Evolutionary conservation across 148 eudicot genomes (phyloP), one percentile per base, ranked within the genome.

Genomic region (Vaccinium darrowii): DNA sequence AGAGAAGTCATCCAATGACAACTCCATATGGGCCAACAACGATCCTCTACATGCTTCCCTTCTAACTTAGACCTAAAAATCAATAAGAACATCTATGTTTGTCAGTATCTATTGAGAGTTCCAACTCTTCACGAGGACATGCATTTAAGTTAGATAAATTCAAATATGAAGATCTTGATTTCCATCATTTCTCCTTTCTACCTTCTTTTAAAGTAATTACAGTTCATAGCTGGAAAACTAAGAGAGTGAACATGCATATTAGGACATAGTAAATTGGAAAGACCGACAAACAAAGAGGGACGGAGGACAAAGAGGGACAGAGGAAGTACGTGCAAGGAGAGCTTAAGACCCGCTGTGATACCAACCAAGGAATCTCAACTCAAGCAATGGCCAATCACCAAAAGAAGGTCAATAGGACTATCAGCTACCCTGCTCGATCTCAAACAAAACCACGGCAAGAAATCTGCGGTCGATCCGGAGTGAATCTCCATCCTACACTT

Each of bases 321-420:
- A 23, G 3, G 71, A 27, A 58, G 71, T 63, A 63, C n/a, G 23
- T 63, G 27, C 27, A 23, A 63, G 71, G 71, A 63, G 30, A 63
- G 71, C 27, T 63, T 63, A 23, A 63, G 71, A 63, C 11, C 71
- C 71, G 4, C 71, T 63, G 71, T 2, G 71, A 63, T 9, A 63
- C 13, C 71, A 63, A 12, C 71, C 67, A 63, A 63, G 71, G 30
- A 63, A n/a, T 63, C 71, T 63, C 71, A 63, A 63, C 71, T n/a
- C 23, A 23, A 63, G 71, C 71, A 63, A n/a, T 21, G 36, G 36
- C 36, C 36, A 63, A 63, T n/a, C 27, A 23, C 30, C 30, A 63
- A 10, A 27, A 0, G 71, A 27, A 0, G 71, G 10, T 63, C 27
- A 23, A 7, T 9, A 63, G 71, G 71, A 9, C 71, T 27, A 0